phyloP scores from a whole-genome alignment of 768 basidiomycete genomes.

The Pleurotus cornucopiae region DNA sequence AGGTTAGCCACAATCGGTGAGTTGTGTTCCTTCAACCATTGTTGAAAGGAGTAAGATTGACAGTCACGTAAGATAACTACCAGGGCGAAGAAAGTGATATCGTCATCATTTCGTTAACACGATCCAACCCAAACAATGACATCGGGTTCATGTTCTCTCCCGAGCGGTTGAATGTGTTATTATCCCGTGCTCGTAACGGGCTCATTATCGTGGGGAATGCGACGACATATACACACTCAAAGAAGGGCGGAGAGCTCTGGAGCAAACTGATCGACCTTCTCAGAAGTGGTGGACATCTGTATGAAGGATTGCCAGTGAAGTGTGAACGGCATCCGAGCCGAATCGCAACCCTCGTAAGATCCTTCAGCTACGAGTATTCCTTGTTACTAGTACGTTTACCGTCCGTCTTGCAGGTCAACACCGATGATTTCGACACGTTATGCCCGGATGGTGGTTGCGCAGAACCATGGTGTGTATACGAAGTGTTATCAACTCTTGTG shows the following conservation, averaged over 20 bases:
- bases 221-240: slow-evolving; percentile 49
- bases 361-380: slow-evolving; percentile 5
- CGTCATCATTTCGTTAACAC: slow-evolving; percentile 55
- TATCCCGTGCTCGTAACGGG: slow-evolving; percentile 64
- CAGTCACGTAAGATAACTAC: slow-evolving; percentile 53
- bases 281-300: slow-evolving; percentile 38
- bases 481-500: not conserved
- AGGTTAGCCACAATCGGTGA: slow-evolving; percentile 64
- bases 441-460: slow-evolving; percentile 64
- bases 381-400: not conserved
- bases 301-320: slow-evolving; percentile 53
- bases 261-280: slow-evolving; percentile 41
- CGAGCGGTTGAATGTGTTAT: slow-evolving; percentile 65
- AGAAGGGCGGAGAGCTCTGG: slow-evolving; percentile 53
- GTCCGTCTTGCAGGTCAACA: not conserved
- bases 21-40: slow-evolving; percentile 6
- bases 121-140: slow-evolving; percentile 50
- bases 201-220: slow-evolving; percentile 66
- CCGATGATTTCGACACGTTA: slow-evolving; percentile 44
- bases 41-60: not conserved
- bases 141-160: slow-evolving; percentile 74
- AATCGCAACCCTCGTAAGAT: slow-evolving; percentile 28
- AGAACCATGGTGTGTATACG: slow-evolving; percentile 49
- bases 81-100: slow-evolving; percentile 76
- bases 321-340: slow-evolving; percentile 53